A percentile compares a stretch with the other conserved stretches of the same genome.
phyloP scores from a whole-genome alignment of 2,329 filamentous ascomycete genomes.

The Lachnellula arida region DNA sequence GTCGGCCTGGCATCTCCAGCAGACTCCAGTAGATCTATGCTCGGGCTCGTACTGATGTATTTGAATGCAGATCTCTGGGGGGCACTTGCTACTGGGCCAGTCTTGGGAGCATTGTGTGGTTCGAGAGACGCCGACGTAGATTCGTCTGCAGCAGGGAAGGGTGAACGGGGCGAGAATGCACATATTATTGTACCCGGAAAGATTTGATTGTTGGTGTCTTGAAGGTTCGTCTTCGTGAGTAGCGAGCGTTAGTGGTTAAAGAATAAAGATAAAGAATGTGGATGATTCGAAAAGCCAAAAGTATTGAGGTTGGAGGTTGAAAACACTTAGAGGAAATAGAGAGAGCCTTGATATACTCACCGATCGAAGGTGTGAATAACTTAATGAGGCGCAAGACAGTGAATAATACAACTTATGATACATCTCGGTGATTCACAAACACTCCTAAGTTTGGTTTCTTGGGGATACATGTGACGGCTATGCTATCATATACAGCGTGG shows the following conservation, averaged over 20 bases:
- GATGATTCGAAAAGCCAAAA: background rate
- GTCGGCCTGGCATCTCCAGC: conserved; percentile 26
- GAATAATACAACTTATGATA: conserved; percentile 1
- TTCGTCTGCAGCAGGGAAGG: conserved; percentile 22
- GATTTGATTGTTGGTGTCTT: background rate
- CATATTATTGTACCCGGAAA: conserved; percentile 14
- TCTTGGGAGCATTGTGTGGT: conserved; percentile 20
- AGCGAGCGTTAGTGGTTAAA: too few relatives aligned
- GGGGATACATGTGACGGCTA: background rate
- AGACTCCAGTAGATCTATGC: conserved; percentile 9
- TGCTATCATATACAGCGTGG: background rate
- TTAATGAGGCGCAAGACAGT: background rate
- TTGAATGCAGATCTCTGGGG: conserved; percentile 23
- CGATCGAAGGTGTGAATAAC: background rate
- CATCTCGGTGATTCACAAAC: conserved; percentile 4
- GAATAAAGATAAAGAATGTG: background rate
- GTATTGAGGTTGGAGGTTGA: background rate
- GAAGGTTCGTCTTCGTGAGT: too few relatives aligned
- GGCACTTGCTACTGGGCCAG: conserved; percentile 27
- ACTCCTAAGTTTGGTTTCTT: conserved; percentile 4
- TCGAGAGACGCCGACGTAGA: conserved; percentile 21
- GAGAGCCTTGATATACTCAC: background rate
- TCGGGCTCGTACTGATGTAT: conserved; percentile 8
- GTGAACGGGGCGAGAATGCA: conserved; percentile 23
- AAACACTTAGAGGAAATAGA: background rate